Conservation (phyloP, 805 yeast species). For the Cyberlindnera saturnus region DNA sequence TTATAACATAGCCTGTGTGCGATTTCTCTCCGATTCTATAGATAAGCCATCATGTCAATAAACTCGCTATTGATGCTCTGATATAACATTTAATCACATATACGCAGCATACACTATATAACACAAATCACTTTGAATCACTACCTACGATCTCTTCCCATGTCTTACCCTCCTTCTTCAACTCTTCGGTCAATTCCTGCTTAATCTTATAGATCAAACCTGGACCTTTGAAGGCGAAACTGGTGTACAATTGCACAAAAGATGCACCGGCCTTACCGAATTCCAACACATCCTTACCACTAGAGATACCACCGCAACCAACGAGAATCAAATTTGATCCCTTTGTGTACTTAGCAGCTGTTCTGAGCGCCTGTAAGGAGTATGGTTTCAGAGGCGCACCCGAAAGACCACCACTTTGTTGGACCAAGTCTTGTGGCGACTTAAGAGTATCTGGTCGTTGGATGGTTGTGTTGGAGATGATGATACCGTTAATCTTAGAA, state of each 20-base stretch:
- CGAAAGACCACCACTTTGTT: slow-evolving; percentile 81
- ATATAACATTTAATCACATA: background rate
- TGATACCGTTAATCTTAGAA: slow-evolving; percentile 83
- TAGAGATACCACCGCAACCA: slow-evolving; percentile 93
- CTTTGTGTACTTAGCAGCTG: slow-evolving; percentile 71
- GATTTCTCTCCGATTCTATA: background rate
- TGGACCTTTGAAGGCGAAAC: slow-evolving; percentile 91
- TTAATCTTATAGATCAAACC: slow-evolving; percentile 64
- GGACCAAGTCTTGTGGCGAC: slow-evolving; percentile 39
- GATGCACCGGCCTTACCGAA: slow-evolving; percentile 92
- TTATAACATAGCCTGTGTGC: too few relatives aligned
- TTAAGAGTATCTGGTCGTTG: slow-evolving; percentile 65
- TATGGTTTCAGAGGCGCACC: slow-evolving; percentile 88
- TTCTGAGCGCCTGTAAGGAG: slow-evolving; percentile 62
- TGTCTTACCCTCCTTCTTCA: slow-evolving; percentile 68
- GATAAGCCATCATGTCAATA: background rate
- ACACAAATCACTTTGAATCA: slow-evolving; percentile 29
- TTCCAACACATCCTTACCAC: slow-evolving; percentile 84
- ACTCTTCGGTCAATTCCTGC: slow-evolving; percentile 50
- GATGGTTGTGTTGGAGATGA: slow-evolving; percentile 87
- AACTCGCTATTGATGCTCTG: background rate
- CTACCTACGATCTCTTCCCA: slow-evolving; percentile 78
- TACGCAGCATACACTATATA: too few relatives aligned
- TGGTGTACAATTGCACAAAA: slow-evolving; percentile 81
- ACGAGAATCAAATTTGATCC: slow-evolving; percentile 67